Base-by-base conservation (phyloP, 768 basidiomycete genomes). In the Boletales sp. region DNA sequence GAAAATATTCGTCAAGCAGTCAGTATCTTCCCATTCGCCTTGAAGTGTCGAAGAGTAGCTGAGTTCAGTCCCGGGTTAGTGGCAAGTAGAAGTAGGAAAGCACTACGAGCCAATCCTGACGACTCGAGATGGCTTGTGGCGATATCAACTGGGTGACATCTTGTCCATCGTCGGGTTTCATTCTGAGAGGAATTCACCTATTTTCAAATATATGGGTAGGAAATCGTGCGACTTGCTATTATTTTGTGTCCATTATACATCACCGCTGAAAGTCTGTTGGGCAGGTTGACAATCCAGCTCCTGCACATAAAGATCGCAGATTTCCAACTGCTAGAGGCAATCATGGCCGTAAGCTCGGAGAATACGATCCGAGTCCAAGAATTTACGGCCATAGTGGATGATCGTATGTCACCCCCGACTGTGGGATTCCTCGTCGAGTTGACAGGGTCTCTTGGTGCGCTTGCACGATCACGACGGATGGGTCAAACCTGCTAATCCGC, bases 361-460 rank as follows among this genome's bases (percentile, higher is more conserved):
- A 51, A 52, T n/a, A 11, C 33, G 0, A 30, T 51, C 21, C 42
- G 8, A 28, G 54, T 59, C 1, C 51, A 48, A 0, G 52, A 59
- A 11, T 57, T 62, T 4, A 50, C 57, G 10, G 35, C 52, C 2
- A 21, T 4, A 28, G 4, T 57, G 5, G 62, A 66, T 18, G 25
- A 51, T n/a, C 54, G 53, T 15, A 15, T 21, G 8, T 35, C 43
- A 6, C 50, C 43, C 2, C 14, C 35, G 0, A 45, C 56, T 0
- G 32, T 62, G 3, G 53, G 54, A n/a, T 65, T 59, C 33, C 39
- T 64, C 21, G 8, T 64, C 40, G 60, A 57, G 15, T 34, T 48
- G 5, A 39, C 38, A 2, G 55, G 49, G 3, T 41, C 46, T 19
- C 35, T 53, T 1, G 62, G 63, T 59, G 15, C 7, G 48, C 57